Conservation (phyloP, 2,329 filamentous ascomycete genomes). For the Trichoderma oligosporum region DNA sequence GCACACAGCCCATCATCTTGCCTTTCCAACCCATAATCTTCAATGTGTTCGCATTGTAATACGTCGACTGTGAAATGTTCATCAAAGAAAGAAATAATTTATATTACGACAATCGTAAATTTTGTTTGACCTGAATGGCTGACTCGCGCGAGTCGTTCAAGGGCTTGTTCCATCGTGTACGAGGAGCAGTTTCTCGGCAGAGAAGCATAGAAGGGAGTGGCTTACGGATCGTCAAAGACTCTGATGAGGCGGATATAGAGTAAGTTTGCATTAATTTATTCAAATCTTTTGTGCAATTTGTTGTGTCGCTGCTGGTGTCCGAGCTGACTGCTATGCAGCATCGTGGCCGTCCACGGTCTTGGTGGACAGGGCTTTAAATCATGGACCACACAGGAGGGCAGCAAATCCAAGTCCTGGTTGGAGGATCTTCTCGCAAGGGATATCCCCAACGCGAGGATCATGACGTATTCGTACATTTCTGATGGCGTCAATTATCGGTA, state of each 20-base stretch:
- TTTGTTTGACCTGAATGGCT: constrained; percentile 20
- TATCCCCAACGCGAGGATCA: constrained; percentile 28
- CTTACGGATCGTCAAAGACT: constrained; percentile 24
- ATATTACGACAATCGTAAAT: not conserved
- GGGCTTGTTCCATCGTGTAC: constrained; percentile 26
- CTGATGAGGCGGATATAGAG: constrained; percentile 27
- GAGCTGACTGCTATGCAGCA: constrained; percentile 20
- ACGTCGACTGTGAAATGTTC: not conserved
- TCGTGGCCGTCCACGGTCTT: constrained; percentile 29
- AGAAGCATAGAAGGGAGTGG: constrained; percentile 21
- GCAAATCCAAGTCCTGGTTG: constrained; percentile 26
- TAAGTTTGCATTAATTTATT: constrained; percentile 19
- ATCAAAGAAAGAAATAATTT: not conserved
- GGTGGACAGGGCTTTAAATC: constrained; percentile 27
- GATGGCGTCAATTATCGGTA: constrained; percentile 26
- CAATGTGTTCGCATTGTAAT: not conserved
- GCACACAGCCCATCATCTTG: not conserved
- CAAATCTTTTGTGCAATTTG: not conserved
- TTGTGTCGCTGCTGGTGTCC: not conserved
- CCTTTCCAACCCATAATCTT: not conserved
- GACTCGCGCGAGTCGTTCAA: constrained; percentile 25
- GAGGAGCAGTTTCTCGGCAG: constrained; percentile 24
- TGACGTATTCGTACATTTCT: constrained; percentile 27
- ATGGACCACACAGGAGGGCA: constrained; percentile 25
- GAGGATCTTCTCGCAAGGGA: constrained; percentile 26